Evolutionary conservation across 768 basidiomycete genomes (phyloP).

Genomic region (Suillus placidus): DNA sequence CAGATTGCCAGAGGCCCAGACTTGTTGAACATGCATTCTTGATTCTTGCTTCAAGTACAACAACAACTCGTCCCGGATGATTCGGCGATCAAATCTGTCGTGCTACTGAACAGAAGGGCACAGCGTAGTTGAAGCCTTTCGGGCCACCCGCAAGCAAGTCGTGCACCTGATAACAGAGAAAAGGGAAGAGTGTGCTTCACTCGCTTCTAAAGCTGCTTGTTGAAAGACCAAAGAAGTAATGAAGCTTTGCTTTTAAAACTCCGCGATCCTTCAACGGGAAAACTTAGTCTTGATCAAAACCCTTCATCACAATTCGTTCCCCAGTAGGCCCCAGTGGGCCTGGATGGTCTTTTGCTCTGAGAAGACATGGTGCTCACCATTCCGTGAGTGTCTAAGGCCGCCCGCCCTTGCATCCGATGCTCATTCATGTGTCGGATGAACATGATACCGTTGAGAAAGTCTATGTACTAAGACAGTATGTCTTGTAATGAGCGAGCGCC

Average conservation of each 20-base stretch:
- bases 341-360: background rate
- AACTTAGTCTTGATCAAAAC: background rate
- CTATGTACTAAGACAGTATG: background rate
- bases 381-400: background rate
- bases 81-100: background rate
- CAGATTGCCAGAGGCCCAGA: background rate
- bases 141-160: background rate
- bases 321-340: background rate
- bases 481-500: background rate
- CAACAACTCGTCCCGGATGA: background rate
- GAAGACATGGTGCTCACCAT: background rate
- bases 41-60: background rate
- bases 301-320: background rate
- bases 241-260: background rate
- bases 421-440: background rate
- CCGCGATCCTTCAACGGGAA: background rate
- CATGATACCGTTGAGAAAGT: background rate
- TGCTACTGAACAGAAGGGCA: background rate
- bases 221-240: background rate
- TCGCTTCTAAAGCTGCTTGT: background rate
- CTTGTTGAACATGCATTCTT: background rate
- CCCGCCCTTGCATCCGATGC: background rate
- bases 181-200: conserved; percentile 2
- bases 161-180: background rate
- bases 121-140: no score